A percentile compares a stretch with the other conserved stretches of the same genome.
Conservation (phyloP, 306 rosid species). For the Glycyrrhiza uralensis region DNA sequence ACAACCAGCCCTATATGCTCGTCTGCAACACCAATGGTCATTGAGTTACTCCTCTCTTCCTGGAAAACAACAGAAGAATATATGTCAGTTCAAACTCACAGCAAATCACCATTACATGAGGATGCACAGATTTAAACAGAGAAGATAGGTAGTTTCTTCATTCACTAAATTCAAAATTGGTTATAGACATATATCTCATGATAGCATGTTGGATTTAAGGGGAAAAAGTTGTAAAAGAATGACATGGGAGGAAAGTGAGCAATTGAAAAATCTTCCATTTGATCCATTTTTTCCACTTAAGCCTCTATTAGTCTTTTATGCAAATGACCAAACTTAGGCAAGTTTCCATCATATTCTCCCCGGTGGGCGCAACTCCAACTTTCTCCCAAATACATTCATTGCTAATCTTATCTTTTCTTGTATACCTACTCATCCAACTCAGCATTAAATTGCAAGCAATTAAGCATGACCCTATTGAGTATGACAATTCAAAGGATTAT, state of each 20-base stretch:
- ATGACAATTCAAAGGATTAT: not conserved
- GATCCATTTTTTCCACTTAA: too few relatives aligned
- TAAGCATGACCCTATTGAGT: not conserved
- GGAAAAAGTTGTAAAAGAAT: not conserved
- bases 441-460: not conserved
- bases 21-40: constrained; percentile 90
- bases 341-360: not conserved
- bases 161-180: constrained; percentile 18
- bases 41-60: constrained; percentile 85
- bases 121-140: constrained; percentile 15
- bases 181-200: not conserved
- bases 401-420: not conserved
- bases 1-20: constrained; percentile 92
- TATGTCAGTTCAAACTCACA: constrained; percentile 16
- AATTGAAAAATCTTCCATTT: too few relatives aligned
- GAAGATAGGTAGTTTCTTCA: not conserved
- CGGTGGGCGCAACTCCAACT: not conserved
- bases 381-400: not conserved
- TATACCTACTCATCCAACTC: not conserved
- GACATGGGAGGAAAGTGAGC: not conserved
- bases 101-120: constrained; percentile 5
- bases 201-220: not conserved
- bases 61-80: constrained; percentile 38
- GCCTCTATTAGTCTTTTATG: too few relatives aligned
- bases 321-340: not conserved